Evolutionary conservation across 352 stramenopile species (phyloP).

Genomic region (Globisporangium iwayamae): DNA sequence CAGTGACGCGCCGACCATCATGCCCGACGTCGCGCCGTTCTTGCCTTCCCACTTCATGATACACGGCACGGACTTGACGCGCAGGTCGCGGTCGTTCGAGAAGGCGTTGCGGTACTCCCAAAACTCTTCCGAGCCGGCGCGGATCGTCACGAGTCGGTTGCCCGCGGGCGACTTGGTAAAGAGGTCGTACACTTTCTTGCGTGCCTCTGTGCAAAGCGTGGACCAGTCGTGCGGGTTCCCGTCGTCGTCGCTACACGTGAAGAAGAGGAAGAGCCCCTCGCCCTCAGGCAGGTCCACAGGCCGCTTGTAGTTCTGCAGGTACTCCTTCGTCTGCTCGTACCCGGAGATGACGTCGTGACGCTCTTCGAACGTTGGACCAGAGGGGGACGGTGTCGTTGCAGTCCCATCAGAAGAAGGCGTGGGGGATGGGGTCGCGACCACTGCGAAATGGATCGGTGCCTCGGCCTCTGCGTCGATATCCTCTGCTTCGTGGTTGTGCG

Average conservation of each 20-base stretch:
- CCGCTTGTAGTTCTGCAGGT: conserved; percentile 38
- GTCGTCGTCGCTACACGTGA: conserved; percentile 55
- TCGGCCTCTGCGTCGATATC: conserved; percentile 2
- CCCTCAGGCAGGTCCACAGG: conserved; percentile 15
- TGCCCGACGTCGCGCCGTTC: conserved; percentile 47
- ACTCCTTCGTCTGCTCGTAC: conserved; percentile 48
- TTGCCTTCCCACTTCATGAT: conserved; percentile 62
- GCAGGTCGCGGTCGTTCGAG: conserved; percentile 52
- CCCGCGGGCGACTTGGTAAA: conserved; percentile 50
- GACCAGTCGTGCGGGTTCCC: conserved; percentile 47
- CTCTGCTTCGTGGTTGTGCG: conserved; percentile 16
- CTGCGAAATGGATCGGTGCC: conserved; percentile 10
- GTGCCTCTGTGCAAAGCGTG: conserved; percentile 35
- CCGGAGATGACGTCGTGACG: conserved; percentile 44
- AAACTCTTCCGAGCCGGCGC: conserved; percentile 42
- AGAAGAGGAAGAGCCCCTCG: conserved; percentile 64
- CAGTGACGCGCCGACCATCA: conserved; percentile 47
- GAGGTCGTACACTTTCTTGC: conserved; percentile 44
- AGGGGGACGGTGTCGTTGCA: neutral
- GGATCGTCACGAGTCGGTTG: conserved; percentile 61
- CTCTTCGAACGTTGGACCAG: conserved; percentile 24
- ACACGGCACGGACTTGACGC: conserved; percentile 53
- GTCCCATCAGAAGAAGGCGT: neutral
- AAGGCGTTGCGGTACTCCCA: conserved; percentile 59
- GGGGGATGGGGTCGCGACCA: neutral